A percentile compares a stretch with the other conserved stretches of the same genome.
Conservation (phyloP, 1,284 basidiomycete genomes). For the Ceratobasidium sp. region DNA sequence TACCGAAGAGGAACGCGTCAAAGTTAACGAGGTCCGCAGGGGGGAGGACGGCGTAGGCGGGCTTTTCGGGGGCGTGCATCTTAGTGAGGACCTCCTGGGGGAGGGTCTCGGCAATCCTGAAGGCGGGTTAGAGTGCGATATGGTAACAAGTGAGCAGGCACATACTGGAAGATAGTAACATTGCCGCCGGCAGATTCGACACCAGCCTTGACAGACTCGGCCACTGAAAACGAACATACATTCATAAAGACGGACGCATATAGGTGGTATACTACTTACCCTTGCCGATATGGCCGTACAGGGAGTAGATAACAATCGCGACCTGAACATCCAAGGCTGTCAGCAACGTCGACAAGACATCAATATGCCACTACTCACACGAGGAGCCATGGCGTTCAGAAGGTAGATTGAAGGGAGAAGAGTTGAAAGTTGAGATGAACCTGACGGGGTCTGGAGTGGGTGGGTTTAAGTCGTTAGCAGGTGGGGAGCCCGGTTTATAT, state of each 20-base stretch:
- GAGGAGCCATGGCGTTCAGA: conserved; percentile 17
- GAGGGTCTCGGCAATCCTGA: conserved; percentile 85
- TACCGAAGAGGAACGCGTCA: conserved; percentile 70
- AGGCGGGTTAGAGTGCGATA: not conserved
- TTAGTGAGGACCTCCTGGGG: conserved; percentile 76
- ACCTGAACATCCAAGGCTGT: conserved; percentile 54
- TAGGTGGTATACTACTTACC: conserved; percentile 58
- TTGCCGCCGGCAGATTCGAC: conserved; percentile 74
- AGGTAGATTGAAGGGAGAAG: not conserved
- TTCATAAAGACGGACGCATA: conserved; percentile 1
- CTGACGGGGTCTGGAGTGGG: not conserved
- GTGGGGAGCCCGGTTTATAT: conserved; percentile 3
- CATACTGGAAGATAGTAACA: conserved; percentile 78
- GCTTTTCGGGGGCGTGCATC: conserved; percentile 63
- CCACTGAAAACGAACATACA: conserved; percentile 64
- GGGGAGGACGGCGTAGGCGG: conserved; percentile 76
- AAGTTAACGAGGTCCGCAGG: conserved; percentile 72
- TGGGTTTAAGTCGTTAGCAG: not conserved
- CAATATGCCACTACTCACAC: not conserved
- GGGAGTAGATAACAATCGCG: conserved; percentile 84
- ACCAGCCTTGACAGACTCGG: conserved; percentile 80
- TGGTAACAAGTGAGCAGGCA: conserved; percentile 44
- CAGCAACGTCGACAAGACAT: not conserved
- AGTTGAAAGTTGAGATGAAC: not conserved
- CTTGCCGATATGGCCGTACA: conserved; percentile 82